Conservation (phyloP, 2,329 filamentous ascomycete species). For the Xylaria sp. region DNA sequence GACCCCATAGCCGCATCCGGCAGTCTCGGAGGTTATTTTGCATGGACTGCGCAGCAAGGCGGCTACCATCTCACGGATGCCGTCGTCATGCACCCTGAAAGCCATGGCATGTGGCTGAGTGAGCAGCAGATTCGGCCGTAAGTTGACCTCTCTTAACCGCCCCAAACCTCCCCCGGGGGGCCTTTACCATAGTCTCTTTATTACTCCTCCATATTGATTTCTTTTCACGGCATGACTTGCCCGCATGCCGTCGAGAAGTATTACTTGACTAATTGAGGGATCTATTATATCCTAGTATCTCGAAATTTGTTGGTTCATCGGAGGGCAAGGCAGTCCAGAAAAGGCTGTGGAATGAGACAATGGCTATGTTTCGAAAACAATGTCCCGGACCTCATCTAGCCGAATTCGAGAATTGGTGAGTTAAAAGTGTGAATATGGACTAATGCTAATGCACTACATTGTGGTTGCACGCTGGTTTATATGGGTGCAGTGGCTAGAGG, state of each 20-base stretch:
- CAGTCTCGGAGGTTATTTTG: slow-evolving; percentile 18
- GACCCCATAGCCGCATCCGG: slow-evolving; percentile 17
- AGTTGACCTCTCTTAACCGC: not conserved
- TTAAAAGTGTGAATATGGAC: no score
- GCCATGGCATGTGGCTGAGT: slow-evolving; percentile 38
- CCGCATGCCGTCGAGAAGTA: no score
- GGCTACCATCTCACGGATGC: slow-evolving; percentile 36
- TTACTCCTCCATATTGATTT: not conserved
- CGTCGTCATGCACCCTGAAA: slow-evolving; percentile 28
- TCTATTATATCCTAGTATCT: slow-evolving; percentile 23
- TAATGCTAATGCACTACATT: no score
- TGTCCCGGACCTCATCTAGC: no score
- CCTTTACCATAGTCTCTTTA: no score
- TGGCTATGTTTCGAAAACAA: slow-evolving; percentile 24
- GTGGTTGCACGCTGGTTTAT: no score
- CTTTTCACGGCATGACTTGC: not conserved
- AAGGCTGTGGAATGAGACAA: slow-evolving; percentile 39
- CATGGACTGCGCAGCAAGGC: slow-evolving; percentile 36
- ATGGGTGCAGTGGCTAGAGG: no score
- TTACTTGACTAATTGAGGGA: no score
- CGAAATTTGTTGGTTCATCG: slow-evolving; percentile 35
- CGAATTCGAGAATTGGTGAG: no score
- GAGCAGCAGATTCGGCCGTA: slow-evolving; percentile 39
- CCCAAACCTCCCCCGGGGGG: no score
- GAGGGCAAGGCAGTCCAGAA: slow-evolving; percentile 34